Evolutionary conservation across 1,139 yeast species (phyloP), one percentile per base, ranked within the genome.

Genomic region (Geotrichum phurueaensis): DNA sequence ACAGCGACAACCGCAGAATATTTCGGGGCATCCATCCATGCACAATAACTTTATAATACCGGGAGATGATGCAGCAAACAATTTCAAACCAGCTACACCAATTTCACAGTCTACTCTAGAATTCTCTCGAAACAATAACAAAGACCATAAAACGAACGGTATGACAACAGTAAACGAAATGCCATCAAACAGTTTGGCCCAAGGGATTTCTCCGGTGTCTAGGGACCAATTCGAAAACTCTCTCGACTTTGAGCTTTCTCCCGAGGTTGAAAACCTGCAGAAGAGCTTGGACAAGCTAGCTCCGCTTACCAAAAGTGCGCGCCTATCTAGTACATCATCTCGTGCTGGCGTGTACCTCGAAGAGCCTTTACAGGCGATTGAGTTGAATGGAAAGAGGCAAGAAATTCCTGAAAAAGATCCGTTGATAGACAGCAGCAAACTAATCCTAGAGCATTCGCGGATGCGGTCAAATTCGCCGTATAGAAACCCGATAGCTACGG

Each of bases 321-420:
- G 49, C 9, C 25, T 53, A 29, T 53, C 50, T 10, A 36, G 13
- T 36, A 6, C 50, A 36, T 65, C 66, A 57, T 29, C 58, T 4
- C 13, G 58, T 9, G 58, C 55, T 2, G 58, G 63, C 63, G 23
- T 50, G 31, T 53, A 55, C 50, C n/a, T 55, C 15, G 55, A 55
- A 62, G 20, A 6, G 3, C 22, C 22, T 4, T 25, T 48, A n/a
- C 33, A 23, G 27, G 27, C 50, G 3, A 27, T 27, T 18, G 56
- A 22, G 22, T 33, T 22, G 13, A 36, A 29, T 5, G 43, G 27
- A n/a, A 51, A 51, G n/a, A 7, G 10, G 2, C 25, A 12, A 13
- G 39, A 33, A 12, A 13, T 53, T 45, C 31, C 22, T 10, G 49
- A 43, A 13, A 22, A 33, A 53, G 31, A 10, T 25, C 25, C 31